Evolutionary conservation across 2,329 filamentous ascomycete species (phyloP).

Genomic region (Ophiognomonia clavigignenti-juglandacearum): DNA sequence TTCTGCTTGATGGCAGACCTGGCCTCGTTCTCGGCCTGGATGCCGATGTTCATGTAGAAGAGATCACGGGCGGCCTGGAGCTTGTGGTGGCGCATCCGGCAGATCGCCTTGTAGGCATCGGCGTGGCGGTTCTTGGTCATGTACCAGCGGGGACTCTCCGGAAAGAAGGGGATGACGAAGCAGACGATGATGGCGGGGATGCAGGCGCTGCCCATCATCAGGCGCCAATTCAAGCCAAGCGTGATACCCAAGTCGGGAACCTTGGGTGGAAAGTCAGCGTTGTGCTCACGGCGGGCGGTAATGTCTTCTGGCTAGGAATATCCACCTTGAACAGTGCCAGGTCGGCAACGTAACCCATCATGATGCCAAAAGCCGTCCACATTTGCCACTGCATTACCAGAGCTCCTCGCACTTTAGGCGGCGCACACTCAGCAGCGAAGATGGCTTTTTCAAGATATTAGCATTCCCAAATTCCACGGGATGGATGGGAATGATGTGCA

Average conservation of each 20-base stretch:
- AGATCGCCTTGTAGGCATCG: conserved; percentile 43
- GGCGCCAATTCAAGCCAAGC: conserved; percentile 57
- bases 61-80: conserved; percentile 52
- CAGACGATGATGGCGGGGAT: conserved; percentile 55
- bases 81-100: conserved; percentile 42
- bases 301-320: background rate
- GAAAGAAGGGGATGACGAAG: conserved; percentile 44
- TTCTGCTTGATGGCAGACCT: conserved; percentile 41
- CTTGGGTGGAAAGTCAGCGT: background rate
- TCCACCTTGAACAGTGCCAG: conserved; percentile 52
- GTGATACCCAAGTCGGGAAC: conserved; percentile 45
- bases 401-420: conserved; percentile 59
- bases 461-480: background rate
- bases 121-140: conserved; percentile 40
- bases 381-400: conserved; percentile 58
- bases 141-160: conserved; percentile 47
- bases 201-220: conserved; percentile 66
- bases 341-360: conserved; percentile 55
- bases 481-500: background rate
- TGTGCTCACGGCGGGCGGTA: too few species aligned
- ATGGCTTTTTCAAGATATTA: conserved; percentile 38
- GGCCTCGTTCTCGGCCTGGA: conserved; percentile 50
- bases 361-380: conserved; percentile 47
- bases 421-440: conserved; percentile 64
- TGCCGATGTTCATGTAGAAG: conserved; percentile 52